Evolutionary conservation across 805 yeast genomes (phyloP).

Genomic region (Spathaspora girioi): DNA sequence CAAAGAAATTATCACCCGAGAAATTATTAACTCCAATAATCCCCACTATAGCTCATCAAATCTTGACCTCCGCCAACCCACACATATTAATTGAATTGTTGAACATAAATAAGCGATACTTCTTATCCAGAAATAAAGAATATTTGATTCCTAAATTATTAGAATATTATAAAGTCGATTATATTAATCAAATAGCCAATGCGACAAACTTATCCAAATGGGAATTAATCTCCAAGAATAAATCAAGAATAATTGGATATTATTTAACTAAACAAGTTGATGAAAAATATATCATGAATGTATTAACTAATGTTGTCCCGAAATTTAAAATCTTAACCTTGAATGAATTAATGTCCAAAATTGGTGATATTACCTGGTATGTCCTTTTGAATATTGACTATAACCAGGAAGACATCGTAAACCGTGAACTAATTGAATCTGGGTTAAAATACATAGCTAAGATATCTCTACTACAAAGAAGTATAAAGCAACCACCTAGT

Average conservation of each 20-base stretch:
- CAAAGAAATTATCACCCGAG: constrained; percentile 65
- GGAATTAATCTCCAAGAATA: constrained; percentile 45
- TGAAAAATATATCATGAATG: constrained; percentile 46
- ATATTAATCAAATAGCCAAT: constrained; percentile 59
- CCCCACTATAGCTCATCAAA: constrained; percentile 62
- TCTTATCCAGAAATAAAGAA: constrained; percentile 64
- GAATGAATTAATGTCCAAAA: constrained; percentile 31
- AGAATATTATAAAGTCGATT: constrained; percentile 60
- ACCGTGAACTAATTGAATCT: constrained; percentile 24
- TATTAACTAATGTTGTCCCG: constrained; percentile 52
- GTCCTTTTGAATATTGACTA: constrained; percentile 30
- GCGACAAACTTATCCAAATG: constrained; percentile 43
- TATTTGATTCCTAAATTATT: constrained; percentile 76
- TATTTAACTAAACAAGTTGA: constrained; percentile 51
- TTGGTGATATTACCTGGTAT: constrained; percentile 38
- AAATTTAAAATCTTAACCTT: constrained; percentile 33
- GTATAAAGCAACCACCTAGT: constrained; percentile 7
- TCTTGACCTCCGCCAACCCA: constrained; percentile 50
- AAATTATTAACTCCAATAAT: constrained; percentile 76
- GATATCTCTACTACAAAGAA: constrained; percentile 15
- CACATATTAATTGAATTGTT: constrained; percentile 61
- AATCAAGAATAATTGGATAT: constrained; percentile 55
- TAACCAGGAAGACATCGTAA: constrained; percentile 24
- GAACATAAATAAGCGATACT: constrained; percentile 56
- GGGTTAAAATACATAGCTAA: constrained; percentile 43